phyloP scores from a whole-genome alignment of 805 yeast species.

The Clavispora fructus region DNA sequence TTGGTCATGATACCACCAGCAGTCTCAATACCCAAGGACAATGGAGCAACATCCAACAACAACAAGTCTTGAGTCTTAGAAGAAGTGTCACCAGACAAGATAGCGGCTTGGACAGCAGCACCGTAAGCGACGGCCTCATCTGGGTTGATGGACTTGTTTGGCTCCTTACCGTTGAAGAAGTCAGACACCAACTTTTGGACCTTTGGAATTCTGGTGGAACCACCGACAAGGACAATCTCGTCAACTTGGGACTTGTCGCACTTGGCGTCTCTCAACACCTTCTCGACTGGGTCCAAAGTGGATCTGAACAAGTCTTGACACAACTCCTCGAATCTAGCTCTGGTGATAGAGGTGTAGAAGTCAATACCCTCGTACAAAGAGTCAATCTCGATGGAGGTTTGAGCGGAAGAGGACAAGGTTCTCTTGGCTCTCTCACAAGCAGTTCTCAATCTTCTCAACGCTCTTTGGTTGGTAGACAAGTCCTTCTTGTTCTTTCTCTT shows the following conservation, averaged over 20 bases:
- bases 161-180: slow-evolving; percentile 44
- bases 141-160: slow-evolving; percentile 45
- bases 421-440: slow-evolving; percentile 48
- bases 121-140: slow-evolving; percentile 50
- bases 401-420: slow-evolving; percentile 38
- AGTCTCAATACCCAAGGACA: slow-evolving; percentile 96
- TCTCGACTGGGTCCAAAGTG: slow-evolving; percentile 44
- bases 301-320: slow-evolving; percentile 41
- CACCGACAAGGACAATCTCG: slow-evolving; percentile 46
- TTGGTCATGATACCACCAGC: slow-evolving; percentile 99
- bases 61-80: slow-evolving; percentile 83
- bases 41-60: slow-evolving; percentile 94
- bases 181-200: slow-evolving; percentile 44
- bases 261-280: slow-evolving; percentile 42
- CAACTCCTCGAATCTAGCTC: slow-evolving; percentile 47
- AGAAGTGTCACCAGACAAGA: slow-evolving; percentile 69
- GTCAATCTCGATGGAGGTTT: slow-evolving; percentile 42
- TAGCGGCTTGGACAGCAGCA: slow-evolving; percentile 99
- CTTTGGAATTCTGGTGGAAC: slow-evolving; percentile 48
- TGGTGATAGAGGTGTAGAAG: slow-evolving; percentile 41
- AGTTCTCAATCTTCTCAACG: slow-evolving; percentile 60
- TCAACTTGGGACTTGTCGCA: slow-evolving; percentile 42
- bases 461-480: slow-evolving; percentile 73
- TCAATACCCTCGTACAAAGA: slow-evolving; percentile 46
- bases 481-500: slow-evolving; percentile 92